Conservation (phyloP, 768 basidiomycete genomes). For the Rhodotorula diobovata region DNA sequence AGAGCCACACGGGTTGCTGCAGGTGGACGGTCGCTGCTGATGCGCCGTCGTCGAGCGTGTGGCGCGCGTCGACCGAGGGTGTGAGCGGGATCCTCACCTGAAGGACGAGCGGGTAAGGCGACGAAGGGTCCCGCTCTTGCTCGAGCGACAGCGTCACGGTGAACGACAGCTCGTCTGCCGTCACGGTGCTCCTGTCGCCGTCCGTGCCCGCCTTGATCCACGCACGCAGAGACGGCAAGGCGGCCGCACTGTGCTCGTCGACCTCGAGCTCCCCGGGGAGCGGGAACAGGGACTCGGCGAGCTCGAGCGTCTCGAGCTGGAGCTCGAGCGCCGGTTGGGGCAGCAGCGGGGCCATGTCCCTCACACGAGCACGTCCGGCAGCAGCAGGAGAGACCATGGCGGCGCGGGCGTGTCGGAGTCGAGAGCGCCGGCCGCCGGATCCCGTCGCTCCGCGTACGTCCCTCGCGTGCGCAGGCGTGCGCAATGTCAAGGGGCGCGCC, state of each 20-base stretch:
- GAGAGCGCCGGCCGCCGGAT: too few relatives aligned
- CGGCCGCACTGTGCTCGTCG: neutral
- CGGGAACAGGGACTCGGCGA: neutral
- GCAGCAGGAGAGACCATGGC: too few relatives aligned
- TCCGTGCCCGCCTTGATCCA: conserved; percentile 4
- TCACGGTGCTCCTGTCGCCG: neutral
- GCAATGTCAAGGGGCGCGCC: too few relatives aligned
- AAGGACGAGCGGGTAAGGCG: conserved; percentile 7
- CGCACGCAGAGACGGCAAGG: conserved; percentile 6
- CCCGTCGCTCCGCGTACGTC: too few relatives aligned
- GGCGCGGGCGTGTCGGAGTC: too few relatives aligned
- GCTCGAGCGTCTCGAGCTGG: neutral
- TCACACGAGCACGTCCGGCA: too few relatives aligned
- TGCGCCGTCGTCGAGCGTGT: neutral
- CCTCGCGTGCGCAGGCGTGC: too few relatives aligned
- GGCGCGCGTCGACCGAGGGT: neutral
- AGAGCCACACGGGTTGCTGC: conserved; percentile 39
- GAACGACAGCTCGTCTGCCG: conserved; percentile 21
- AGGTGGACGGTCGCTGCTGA: neutral
- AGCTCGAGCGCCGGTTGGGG: neutral
- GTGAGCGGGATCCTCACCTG: conserved; percentile 20
- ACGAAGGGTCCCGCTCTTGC: neutral
- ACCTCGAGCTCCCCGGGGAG: conserved; percentile 40
- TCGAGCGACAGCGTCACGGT: conserved; percentile 6
- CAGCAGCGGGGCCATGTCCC: neutral